A percentile compares a stretch with the other conserved stretches of the same genome.
phyloP scores from a whole-genome alignment of 2,329 filamentous ascomycete genomes.

The Fusarium gaditjirri region DNA sequence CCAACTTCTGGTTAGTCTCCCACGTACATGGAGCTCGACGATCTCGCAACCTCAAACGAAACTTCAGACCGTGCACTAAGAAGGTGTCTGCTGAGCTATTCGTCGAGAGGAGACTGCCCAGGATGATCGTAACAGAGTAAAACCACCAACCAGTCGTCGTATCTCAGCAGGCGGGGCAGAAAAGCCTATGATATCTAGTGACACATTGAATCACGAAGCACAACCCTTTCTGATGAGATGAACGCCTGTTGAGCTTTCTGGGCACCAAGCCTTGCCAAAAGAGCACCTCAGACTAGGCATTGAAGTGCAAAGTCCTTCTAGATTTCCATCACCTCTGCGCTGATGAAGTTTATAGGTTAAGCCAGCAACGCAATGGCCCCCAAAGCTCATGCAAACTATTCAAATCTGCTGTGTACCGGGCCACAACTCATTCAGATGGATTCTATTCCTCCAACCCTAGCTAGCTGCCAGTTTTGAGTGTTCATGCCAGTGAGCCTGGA shows the following conservation, averaged over 20 bases:
- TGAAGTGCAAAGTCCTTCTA: neutral
- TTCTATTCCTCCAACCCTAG: neutral
- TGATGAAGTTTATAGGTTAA: neutral
- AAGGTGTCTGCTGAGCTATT: neutral
- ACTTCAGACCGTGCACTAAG: neutral
- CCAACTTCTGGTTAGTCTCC: neutral
- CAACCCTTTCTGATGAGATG: neutral
- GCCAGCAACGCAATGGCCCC: neutral
- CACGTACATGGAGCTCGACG: neutral
- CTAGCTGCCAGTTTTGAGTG: neutral
- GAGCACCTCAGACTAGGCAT: neutral
- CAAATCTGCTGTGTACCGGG: no score
- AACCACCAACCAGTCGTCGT: neutral
- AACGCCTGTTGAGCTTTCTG: neutral
- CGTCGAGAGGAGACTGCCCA: fast-evolving
- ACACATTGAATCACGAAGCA: neutral
- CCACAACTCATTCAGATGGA: neutral
- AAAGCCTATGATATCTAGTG: neutral
- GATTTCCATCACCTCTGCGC: neutral
- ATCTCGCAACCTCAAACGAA: neutral
- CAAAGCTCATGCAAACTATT: neutral
- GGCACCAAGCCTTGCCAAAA: neutral
- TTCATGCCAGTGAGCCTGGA: neutral
- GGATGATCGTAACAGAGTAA: neutral
- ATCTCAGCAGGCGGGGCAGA: neutral